Evolutionary conservation across 345 rosid genomes (phyloP), one percentile per base, ranked within the genome.

Genomic region (Citrus trifoliata): DNA sequence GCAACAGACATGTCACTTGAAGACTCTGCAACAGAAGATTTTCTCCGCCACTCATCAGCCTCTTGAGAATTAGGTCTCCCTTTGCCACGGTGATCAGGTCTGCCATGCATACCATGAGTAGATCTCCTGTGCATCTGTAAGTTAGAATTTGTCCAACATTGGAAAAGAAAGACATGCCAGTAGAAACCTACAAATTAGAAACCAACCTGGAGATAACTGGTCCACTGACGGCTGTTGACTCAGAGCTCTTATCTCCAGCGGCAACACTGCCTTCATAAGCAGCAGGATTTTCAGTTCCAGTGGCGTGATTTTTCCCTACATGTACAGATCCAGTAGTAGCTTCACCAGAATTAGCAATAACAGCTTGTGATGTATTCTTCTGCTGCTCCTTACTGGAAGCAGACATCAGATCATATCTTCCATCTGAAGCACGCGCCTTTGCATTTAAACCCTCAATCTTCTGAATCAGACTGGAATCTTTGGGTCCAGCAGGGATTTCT

Each of bases 401-500:
- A 72, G 85, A 79, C 62, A 83, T 68, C 75, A 74, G 77, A 78
- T 88, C 95, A 75, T 76, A 82, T 63, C 84, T 80, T 70, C 83
- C 89, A 83, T 88, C 97, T 76, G 85, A 80, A 64, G 86, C 89
- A 60, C 95, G 90, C 5, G 88, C 86, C 88, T 91, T 97, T 7
- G 91, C 91, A 86, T 94, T 97, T 81, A 97, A 82, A 75, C 93
- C 89, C 86, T 97, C 93, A 73, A 97, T 92, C 87, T 97, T 93
- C 89, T 88, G 90, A 78, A 97, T 91, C 83, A 93, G 84, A 85
- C 82, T 86, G 65, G 92, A 79, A 85, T 88, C 96, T 85, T 80
- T 88, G 27, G 90, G 71, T 67, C 87, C 59, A 21, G 72, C 72
- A 0, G 82, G 76, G 69, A 70, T 78, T 76, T 82, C 90, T 64